phyloP scores from a whole-genome alignment of 176 grass and related monocot genomes.

The Hordeum marinum region DNA sequence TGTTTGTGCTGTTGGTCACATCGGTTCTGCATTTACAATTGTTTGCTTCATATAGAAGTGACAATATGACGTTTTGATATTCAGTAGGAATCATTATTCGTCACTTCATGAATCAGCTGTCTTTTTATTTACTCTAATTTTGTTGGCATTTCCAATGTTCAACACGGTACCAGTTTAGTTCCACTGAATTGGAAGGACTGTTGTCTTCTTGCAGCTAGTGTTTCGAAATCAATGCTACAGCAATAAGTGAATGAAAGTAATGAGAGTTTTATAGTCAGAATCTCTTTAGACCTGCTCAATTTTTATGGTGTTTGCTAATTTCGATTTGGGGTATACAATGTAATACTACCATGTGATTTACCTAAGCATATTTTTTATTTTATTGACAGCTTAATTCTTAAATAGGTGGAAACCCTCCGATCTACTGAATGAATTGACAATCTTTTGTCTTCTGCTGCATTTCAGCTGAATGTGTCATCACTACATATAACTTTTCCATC shows the following conservation, averaged over 20 bases:
- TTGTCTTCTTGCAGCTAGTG: slow-evolving; percentile 13
- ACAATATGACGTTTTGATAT: not conserved
- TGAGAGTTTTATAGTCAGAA: not conserved
- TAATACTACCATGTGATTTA: not conserved
- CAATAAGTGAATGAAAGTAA: not conserved
- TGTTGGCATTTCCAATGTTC: not conserved
- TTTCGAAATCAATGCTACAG: not conserved
- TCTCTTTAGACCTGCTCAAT: not conserved
- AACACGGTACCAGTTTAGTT: not conserved
- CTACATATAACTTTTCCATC: slow-evolving; percentile 96
- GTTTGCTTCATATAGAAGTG: not conserved
- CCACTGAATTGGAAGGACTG: not conserved
- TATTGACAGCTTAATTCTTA: not conserved
- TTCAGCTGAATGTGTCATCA: slow-evolving; percentile 79
- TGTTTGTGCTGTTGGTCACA: not conserved
- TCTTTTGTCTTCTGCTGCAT: slow-evolving; percentile 27
- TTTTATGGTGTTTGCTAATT: slow-evolving; percentile 10
- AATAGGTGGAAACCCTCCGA: not conserved
- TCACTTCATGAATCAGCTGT: not conserved
- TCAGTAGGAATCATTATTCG: not conserved
- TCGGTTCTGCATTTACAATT: not conserved
- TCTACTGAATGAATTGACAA: slow-evolving; percentile 8
- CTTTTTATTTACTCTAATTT: not conserved
- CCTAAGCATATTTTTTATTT: not conserved
- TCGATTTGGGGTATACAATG: not conserved